A percentile compares a stretch with the other conserved stretches of the same genome.
phyloP scores from a whole-genome alignment of 2,329 filamentous ascomycete species.

The Ophiostoma angusticollis region DNA sequence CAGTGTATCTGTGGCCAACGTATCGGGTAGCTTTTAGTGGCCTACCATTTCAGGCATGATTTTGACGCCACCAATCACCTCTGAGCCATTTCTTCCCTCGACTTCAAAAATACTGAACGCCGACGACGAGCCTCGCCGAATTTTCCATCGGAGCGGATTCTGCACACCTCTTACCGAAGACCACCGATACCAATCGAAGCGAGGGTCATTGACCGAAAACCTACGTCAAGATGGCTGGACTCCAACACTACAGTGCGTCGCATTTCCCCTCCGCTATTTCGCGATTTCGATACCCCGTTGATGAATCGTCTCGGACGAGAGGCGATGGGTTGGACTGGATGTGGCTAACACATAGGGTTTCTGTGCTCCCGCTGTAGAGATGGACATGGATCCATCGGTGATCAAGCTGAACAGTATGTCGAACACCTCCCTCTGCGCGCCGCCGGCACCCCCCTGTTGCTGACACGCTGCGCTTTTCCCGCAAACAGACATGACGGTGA shows the following conservation, averaged over 20 bases:
- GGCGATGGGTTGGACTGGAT: too few species aligned
- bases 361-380: slow-evolving; percentile 21
- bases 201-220: slow-evolving; percentile 6
- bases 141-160: neutral
- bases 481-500: slow-evolving; percentile 59
- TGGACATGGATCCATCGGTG: slow-evolving; percentile 35
- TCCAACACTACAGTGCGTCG: slow-evolving; percentile 30
- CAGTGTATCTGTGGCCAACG: too few species aligned
- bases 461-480: too few species aligned
- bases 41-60: too few species aligned
- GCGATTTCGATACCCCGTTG: neutral
- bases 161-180: too few species aligned
- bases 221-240: slow-evolving; percentile 28
- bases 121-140: too few species aligned
- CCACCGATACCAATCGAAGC: neutral
- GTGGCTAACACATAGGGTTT: too few species aligned
- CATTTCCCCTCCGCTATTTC: neutral
- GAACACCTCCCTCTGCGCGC: too few species aligned
- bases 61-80: slow-evolving; percentile 12
- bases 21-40: too few species aligned
- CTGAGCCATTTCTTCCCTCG: slow-evolving; percentile 13
- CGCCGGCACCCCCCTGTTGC: too few species aligned
- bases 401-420: slow-evolving; percentile 32
- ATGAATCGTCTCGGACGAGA: too few species aligned
- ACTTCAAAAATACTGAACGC: neutral